Evolutionary conservation across 2,329 filamentous ascomycete species (phyloP).

Genomic region (Colletotrichum tabaci): DNA sequence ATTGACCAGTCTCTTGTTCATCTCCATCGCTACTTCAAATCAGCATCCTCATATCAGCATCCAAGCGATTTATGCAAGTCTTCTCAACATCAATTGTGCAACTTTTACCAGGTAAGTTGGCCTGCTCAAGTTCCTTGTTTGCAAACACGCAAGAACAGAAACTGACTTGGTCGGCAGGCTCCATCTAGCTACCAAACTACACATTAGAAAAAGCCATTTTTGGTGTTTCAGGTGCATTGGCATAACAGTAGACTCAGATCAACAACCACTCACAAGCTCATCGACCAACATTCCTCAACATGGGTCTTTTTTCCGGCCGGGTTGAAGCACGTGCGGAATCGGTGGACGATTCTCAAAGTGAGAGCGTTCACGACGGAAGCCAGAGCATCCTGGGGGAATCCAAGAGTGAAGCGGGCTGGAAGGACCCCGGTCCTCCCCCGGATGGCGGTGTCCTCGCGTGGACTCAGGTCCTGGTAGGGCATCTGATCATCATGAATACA

Average conservation of each 20-base stretch:
- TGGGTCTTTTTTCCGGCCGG: background rate
- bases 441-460: slow-evolving; percentile 46
- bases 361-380: background rate
- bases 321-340: background rate
- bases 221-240: background rate
- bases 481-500: slow-evolving; percentile 19
- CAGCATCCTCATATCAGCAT: too few species aligned
- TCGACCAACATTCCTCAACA: background rate
- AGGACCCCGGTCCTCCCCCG: slow-evolving; percentile 18
- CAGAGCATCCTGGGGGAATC: background rate
- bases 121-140: too few species aligned
- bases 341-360: slow-evolving; percentile 3
- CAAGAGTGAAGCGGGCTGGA: background rate
- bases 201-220: too few species aligned
- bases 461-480: slow-evolving; percentile 45
- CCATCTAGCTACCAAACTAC: too few species aligned
- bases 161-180: too few species aligned
- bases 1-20: too few species aligned
- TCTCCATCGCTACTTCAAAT: too few species aligned
- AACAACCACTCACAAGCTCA: background rate
- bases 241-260: background rate
- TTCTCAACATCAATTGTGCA: too few species aligned
- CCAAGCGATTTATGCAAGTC: too few species aligned
- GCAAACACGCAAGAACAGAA: too few species aligned
- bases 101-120: too few species aligned